Conservation (phyloP, 1,284 basidiomycete genomes). For the Ustilago xerochloae region DNA sequence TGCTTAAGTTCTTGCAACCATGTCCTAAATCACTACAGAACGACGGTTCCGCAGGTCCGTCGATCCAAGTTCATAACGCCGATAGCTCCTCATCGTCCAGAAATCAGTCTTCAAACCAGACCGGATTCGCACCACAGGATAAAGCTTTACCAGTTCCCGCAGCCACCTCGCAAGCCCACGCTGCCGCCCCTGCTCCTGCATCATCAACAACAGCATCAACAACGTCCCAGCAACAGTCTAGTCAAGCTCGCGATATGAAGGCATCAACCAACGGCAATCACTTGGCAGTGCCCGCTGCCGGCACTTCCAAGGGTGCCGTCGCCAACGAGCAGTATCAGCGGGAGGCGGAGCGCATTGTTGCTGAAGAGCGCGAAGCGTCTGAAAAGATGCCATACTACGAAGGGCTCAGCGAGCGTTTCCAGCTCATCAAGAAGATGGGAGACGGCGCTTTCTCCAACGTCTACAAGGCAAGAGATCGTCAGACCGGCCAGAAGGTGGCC, state of each 20-base stretch:
- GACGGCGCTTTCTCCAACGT: conserved; percentile 96
- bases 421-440: conserved; percentile 62
- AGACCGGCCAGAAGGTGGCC: conserved; percentile 84
- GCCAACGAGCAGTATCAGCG: conserved; percentile 52
- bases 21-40: conserved; percentile 5
- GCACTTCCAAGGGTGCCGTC: conserved; percentile 16
- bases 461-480: conserved; percentile 87
- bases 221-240: not conserved
- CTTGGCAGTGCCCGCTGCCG: conserved; percentile 23
- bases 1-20: not conserved
- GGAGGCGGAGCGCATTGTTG: conserved; percentile 58
- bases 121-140: conserved; percentile 36
- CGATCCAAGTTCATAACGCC: conserved; percentile 37
- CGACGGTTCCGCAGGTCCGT: conserved; percentile 30
- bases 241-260: conserved; percentile 35
- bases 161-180: conserved; percentile 38
- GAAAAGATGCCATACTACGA: conserved; percentile 64
- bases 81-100: conserved; percentile 26
- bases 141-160: conserved; percentile 36
- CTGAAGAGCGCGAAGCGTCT: conserved; percentile 56
- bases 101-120: conserved; percentile 15
- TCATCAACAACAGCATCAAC: conserved; percentile 1
- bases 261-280: conserved; percentile 26
- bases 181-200: conserved; percentile 11
- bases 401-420: conserved; percentile 60